A percentile compares a stretch with the other conserved stretches of the same genome.
These are phyloP conservation scores for Omphalotus guepiniiformis DNA, from an alignment of 768 basidiomycete species.

Conservation along the genomic window DNA sequence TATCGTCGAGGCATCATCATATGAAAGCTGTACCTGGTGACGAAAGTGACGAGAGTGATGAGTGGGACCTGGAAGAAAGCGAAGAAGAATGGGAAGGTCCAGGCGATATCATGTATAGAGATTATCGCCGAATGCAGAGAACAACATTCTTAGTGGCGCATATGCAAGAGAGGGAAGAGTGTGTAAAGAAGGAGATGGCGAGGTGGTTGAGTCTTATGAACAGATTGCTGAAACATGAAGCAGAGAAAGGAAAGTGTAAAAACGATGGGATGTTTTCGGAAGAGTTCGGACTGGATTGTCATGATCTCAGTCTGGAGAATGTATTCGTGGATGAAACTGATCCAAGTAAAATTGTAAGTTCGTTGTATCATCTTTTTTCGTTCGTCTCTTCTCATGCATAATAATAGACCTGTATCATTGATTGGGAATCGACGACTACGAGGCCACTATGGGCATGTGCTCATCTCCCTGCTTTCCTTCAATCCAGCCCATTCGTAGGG, in stretches of 20 bases:
- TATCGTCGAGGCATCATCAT: slow-evolving; percentile 65
- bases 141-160: slow-evolving; percentile 76
- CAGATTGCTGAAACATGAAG: slow-evolving; percentile 33
- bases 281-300: slow-evolving; percentile 78
- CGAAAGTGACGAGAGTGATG: slow-evolving; percentile 71
- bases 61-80: slow-evolving; percentile 76
- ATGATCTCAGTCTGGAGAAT: slow-evolving; percentile 83
- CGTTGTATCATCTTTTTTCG: slow-evolving; percentile 3
- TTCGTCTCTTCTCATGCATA: slow-evolving; percentile 8
- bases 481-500: slow-evolving; percentile 70
- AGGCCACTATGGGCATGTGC: slow-evolving; percentile 84
- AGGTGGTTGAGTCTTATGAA: slow-evolving; percentile 72
- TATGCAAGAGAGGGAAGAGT: slow-evolving; percentile 56
- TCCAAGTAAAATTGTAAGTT: slow-evolving; percentile 64
- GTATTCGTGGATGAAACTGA: slow-evolving; percentile 75
- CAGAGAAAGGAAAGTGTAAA: slow-evolving; percentile 11
- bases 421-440: slow-evolving; percentile 90
- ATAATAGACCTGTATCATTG: slow-evolving; percentile 76
- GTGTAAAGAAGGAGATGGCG: slow-evolving; percentile 64
- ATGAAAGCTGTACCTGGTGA: slow-evolving; percentile 66
- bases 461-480: slow-evolving; percentile 76
- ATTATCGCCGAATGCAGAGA: slow-evolving; percentile 79
- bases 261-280: slow-evolving; percentile 35
- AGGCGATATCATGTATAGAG: slow-evolving; percentile 74
- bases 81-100: slow-evolving; percentile 79